These are phyloP conservation scores for Xylaria flabelliformis DNA, from an alignment of 495 filamentous ascomycete species.

Conservation along the genomic window DNA sequence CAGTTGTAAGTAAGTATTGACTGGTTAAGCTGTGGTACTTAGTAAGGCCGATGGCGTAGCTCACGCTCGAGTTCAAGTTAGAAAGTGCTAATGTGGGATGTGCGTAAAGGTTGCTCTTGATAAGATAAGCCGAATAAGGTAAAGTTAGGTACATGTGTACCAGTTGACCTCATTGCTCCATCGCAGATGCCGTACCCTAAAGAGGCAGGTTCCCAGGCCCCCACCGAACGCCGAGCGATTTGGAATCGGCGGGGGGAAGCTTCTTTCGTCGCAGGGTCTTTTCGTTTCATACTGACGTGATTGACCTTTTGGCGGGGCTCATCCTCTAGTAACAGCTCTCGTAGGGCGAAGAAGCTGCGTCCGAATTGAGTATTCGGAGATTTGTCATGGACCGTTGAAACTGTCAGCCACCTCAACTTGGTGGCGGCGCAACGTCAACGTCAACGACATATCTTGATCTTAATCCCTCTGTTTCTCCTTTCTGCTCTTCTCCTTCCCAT, in stretches of 20 bases:
- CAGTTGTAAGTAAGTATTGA: constrained; percentile 36
- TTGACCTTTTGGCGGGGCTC: constrained; percentile 22
- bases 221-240: constrained; percentile 15
- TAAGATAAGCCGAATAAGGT: constrained; percentile 16
- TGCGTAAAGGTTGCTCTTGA: constrained; percentile 11
- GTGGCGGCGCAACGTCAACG: constrained; percentile 20
- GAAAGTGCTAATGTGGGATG: constrained; percentile 20
- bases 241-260: constrained; percentile 17
- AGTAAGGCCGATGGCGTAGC: constrained; percentile 1
- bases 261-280: not conserved
- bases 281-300: constrained; percentile 25
- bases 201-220: not conserved
- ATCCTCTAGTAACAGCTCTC: not conserved
- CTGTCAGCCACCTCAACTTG: constrained; percentile 19
- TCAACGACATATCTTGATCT: constrained; percentile 10
- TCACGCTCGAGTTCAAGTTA: not conserved
- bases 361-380: constrained; percentile 19
- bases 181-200: not conserved
- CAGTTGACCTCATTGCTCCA: not conserved
- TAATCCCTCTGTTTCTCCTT: not conserved
- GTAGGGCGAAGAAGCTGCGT: constrained; percentile 1
- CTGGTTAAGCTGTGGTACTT: not conserved
- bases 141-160: not conserved
- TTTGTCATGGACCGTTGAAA: constrained; percentile 26
- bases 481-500: not conserved